These are phyloP conservation scores for Hypoxylon subgilvum DNA, from an alignment of 495 filamentous ascomycete species.

Conservation along the genomic window DNA sequence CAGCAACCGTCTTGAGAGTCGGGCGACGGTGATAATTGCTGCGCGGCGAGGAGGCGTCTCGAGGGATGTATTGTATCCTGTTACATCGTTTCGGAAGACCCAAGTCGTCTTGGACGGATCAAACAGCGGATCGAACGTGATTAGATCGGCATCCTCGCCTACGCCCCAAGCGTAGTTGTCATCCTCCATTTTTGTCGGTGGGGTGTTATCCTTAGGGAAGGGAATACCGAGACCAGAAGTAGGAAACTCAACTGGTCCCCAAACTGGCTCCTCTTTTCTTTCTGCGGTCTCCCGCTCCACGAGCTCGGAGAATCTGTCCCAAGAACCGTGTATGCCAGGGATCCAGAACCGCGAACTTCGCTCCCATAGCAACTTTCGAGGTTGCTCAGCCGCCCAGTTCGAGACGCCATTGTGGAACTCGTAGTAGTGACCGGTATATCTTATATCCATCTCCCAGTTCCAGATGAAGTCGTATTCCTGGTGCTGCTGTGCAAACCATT, in stretches of 20 bases:
- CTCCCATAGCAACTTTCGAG: constrained; percentile 60
- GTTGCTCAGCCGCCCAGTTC: constrained; percentile 59
- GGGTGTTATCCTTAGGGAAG: constrained; percentile 49
- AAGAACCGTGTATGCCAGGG: constrained; percentile 51
- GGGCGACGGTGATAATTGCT: constrained; percentile 75
- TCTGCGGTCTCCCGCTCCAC: constrained; percentile 44
- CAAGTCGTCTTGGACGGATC: constrained; percentile 61
- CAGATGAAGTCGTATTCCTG: constrained; percentile 67
- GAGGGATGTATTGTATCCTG: constrained; percentile 72
- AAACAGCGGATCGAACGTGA: constrained; percentile 59
- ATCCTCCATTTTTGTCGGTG: constrained; percentile 49
- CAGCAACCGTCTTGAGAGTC: constrained; percentile 75
- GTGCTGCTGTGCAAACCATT: constrained; percentile 63
- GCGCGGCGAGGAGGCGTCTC: constrained; percentile 71
- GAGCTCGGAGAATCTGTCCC: constrained; percentile 50
- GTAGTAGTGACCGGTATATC: constrained; percentile 63
- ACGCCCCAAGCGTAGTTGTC: constrained; percentile 65
- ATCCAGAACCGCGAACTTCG: constrained; percentile 55
- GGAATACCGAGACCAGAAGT: constrained; percentile 15
- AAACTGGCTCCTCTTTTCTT: constrained; percentile 30
- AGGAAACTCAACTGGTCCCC: constrained; percentile 37
- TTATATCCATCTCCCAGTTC: constrained; percentile 68
- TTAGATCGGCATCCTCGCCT: constrained; percentile 64
- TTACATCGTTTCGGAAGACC: constrained; percentile 67
- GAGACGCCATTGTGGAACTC: constrained; percentile 56